phyloP scores from a whole-genome alignment of 805 yeast species.

The Saturnispora quitensis region DNA sequence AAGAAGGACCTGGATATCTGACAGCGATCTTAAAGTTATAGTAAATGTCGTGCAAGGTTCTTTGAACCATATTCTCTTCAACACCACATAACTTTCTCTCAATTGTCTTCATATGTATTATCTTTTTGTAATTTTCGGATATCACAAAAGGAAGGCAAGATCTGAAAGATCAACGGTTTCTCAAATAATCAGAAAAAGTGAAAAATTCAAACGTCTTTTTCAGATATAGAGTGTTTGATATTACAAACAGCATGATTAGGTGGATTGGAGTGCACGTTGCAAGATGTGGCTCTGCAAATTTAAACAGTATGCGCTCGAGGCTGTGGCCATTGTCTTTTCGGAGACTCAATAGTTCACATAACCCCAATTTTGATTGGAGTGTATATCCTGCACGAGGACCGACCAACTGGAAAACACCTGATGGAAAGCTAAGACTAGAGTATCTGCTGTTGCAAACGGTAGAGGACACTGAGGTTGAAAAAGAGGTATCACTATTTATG shows the following conservation, averaged over 20 bases:
- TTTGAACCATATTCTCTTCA: constrained; percentile 3
- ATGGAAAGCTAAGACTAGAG: constrained; percentile 10
- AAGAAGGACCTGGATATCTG: background rate
- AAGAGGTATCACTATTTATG: constrained; percentile 1
- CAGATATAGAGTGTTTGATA: background rate
- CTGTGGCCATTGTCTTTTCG: background rate
- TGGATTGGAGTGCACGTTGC: background rate
- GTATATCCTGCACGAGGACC: constrained; percentile 12
- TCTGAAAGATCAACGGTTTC: background rate
- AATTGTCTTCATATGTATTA: background rate
- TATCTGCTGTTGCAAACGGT: constrained; percentile 10
- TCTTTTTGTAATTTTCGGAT: background rate
- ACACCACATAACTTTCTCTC: constrained; percentile 6
- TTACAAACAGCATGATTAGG: background rate
- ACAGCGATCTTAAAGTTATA: constrained; percentile 8
- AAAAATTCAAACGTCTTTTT: background rate
- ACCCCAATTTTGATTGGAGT: constrained; percentile 2
- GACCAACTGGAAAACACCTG: constrained; percentile 3
- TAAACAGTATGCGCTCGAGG: background rate
- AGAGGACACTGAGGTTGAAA: constrained; percentile 3
- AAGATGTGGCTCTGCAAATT: background rate
- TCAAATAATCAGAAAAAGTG: background rate
- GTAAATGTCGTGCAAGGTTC: constrained; percentile 3
- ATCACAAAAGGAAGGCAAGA: background rate
- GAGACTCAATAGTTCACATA: background rate